Evolutionary conservation across 2,329 filamentous ascomycete genomes (phyloP), one percentile per base, ranked within the genome.

Genomic region (Penicillium sp.): DNA sequence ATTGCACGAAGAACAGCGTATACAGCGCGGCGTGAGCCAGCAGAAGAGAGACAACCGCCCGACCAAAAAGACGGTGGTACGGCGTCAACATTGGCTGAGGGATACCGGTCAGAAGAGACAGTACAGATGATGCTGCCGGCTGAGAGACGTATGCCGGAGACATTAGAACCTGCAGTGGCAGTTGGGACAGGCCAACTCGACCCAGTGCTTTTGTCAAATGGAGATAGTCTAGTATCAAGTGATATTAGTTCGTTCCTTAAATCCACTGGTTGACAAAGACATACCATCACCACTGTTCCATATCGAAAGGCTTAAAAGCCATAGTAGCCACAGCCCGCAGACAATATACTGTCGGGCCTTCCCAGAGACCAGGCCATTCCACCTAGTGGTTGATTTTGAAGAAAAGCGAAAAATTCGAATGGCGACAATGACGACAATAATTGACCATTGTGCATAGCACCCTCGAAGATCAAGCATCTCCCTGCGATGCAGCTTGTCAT

Each of bases 191-290:
- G 21, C 71, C 78, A 43, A 83, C 72, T 41, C 79, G 78, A 17
- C 77, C 80, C 46, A 83, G 72, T 5, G 80, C 75, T 65, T 82
- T 83, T 22, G 81, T 83, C 22, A 83, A 66, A 62, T 83, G 81
- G 28, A 83, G 70, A 49, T 83, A 83, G 63, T 83, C 80, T 81
- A 56, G 6, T 9, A 26, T 9, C 8, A 26, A 15, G 12, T 22
- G 22, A 48, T n/a, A 41, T 53, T 24, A 49, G 40, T 15, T 26
- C 19, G 17, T 34, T n/a, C 42, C 29, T 33, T 22, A 35, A 28
- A 15, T 24, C 31, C 17, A 41, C 26, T 35, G 6, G 24, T 26
- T 45, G 9, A 17, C 19, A 7, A 37, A 31, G 28, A 42, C 75
- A 53, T 68, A 81, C 78, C 78, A 61, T 79, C 70, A 9, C 75